Evolutionary conservation across 768 basidiomycete genomes (phyloP), one percentile per base, ranked within the genome.

Genomic region (Lentinula sp.): DNA sequence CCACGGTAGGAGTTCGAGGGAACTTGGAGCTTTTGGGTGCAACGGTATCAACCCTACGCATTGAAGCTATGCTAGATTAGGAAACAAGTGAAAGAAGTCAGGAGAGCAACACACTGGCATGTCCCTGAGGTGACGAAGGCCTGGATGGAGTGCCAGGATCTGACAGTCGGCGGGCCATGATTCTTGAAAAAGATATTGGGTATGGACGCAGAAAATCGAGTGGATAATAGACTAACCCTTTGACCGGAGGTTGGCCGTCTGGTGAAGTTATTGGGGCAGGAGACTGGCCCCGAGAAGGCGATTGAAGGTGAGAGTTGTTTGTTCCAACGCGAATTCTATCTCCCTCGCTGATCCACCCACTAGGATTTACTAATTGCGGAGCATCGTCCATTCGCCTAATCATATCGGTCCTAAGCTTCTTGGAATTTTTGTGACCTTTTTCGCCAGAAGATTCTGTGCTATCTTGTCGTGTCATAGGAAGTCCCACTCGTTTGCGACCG

Each of bases 351-450:
- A 91, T 78, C 81, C 79, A 84, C 5, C 91, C 90, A 65, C 83
- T 91, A 3, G 91, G 91, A 67, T 91, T 81, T 28, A 93, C 77
- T 1, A 81, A 83, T 68, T 83, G 84, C 5, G 87, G 89, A 1
- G 84, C 80, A 51, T 80, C 81, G 61, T 89, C 83, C 77, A 88
- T 80, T 54, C 91, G 78, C 34, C 84, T 81, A 60, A 94, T 92
- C 90, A 93, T 92, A 59, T 91, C 85, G 28, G 88, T 76, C 52
- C 81, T 74, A 5, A 93, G 60, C 52, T 73, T 80, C 23, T 71
- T 74, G 13, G 46, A n/a, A 39, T n/a, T 60, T 35, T 48, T 57
- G 34, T 28, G 57, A 5, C 23, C 34, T 35, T 42, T 49, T 34
- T 61, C 66, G 32, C 42, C 59, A 1, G 64, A 55, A 21, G 66